Base-by-base conservation (phyloP, 768 basidiomycete species). In the Tubosaeta brunneosetosa region DNA sequence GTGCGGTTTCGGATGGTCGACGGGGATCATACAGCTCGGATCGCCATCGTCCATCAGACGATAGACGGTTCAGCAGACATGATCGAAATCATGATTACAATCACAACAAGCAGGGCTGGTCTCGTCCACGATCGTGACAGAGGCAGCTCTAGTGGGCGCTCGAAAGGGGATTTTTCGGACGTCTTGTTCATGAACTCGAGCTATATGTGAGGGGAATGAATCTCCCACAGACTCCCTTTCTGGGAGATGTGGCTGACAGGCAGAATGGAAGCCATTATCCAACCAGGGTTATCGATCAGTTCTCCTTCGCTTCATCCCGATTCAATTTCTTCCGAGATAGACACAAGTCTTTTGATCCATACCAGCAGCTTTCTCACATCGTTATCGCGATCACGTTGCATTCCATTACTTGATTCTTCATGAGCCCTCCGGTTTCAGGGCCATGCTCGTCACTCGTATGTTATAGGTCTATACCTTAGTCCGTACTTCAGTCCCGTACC, bases 21-120 rank as follows among this genome's bases (percentile, higher is more conserved):
- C 55, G 66, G 46, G 60, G 58, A 13, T 32, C 60, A 25, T 51
- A 67, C 14, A 31, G 19, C 46, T 50, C 37, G 14, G 57, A 60
- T 50, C 60, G 60, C 29, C 52, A 25, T 47, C 46, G 47, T 52
- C 33, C 31, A 27, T 1, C 55, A 3, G 66, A 68, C 17, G 52
- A 66, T 13, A 51, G 61, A 33, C 57, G 62, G 27, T 41, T 56
- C 16, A 49, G 33, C 2, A 44, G 42, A 42, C 22, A 52, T 19
- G 62, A 56, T 40, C 50, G 47, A n/a, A 40, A 49, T 19, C 45
- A 51, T 11, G 57, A 59, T 46, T 38, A 6, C 10, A 44, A 55
- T 42, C 45, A 44, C 26, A 34, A 37, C 27, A 58, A 36, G 37
- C 58, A 55, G 34, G 44, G 16, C 32, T 19, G 55, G 65, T 44